phyloP scores from a whole-genome alignment of 257 asterid genomes.

The Jacaranda copaia region DNA sequence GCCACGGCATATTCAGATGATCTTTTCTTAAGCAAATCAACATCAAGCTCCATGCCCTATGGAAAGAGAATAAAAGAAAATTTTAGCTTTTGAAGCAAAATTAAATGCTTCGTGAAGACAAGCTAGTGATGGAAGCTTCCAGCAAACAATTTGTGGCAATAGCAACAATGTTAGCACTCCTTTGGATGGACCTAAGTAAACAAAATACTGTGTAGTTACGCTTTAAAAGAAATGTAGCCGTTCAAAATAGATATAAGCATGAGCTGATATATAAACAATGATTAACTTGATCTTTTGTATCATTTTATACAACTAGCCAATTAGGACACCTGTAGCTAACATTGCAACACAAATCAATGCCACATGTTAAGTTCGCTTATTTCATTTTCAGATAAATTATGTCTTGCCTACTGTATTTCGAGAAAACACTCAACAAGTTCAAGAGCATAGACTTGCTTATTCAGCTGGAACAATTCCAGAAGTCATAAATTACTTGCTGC shows the following conservation, averaged over 20 bases:
- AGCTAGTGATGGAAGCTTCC: neutral
- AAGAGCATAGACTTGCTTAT: neutral
- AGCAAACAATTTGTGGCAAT: constrained; percentile 10
- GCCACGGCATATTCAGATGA: constrained; percentile 84
- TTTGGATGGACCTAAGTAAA: neutral
- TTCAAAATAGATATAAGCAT: neutral
- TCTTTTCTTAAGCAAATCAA: constrained; percentile 65
- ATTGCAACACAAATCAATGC: neutral
- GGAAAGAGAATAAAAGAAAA: constrained; percentile 11
- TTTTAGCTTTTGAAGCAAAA: constrained; percentile 19
- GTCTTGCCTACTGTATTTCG: constrained; percentile 9
- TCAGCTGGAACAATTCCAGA: neutral
- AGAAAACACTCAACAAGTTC: neutral
- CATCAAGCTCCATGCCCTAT: constrained; percentile 82
- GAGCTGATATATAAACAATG: neutral
- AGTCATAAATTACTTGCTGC: neutral
- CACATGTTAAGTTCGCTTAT: neutral
- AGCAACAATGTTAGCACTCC: neutral
- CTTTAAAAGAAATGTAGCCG: neutral
- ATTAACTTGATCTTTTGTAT: neutral
- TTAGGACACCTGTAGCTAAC: neutral
- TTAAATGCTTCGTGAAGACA: constrained; percentile 13
- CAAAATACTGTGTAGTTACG: neutral
- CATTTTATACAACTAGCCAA: neutral
- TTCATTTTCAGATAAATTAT: neutral